Base-by-base conservation (phyloP, 2,329 filamentous ascomycete species). In the Plenodomus lindquistii region DNA sequence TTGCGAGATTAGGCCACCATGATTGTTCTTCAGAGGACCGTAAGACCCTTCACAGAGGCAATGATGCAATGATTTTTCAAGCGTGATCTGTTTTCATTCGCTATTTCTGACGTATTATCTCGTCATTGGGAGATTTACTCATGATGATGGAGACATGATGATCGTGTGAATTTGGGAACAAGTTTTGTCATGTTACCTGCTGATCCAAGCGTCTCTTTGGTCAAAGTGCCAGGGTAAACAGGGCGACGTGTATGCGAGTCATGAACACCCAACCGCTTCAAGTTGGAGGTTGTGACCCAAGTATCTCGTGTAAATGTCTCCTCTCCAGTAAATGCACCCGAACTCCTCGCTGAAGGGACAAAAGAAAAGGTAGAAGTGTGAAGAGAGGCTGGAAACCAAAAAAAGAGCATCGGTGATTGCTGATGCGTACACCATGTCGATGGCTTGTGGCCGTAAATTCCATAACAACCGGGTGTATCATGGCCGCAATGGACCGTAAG, bases 331-430 rank as follows among this genome's bases (percentile, higher is more conserved):
- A 21, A 56, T 62, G 31, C 59, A 50, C 40, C 42, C 52, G 48
- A 54, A 64, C 61, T 63, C 59, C 61, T 61, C 59, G 61, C 61
- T 62, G 48, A 54, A 57, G 39, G 46, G 36, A 47, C 20, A 48
- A 35, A 37, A 29, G 27, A 36, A 31, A 38, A 44, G 37, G 35
- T 47, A 19, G 47, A 40, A 43, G 36, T 47, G 31, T 45, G 56
- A 44, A 42, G 19, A 40, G 55, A 31, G 37, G 34, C 27, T 37
- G 8, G 35, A 18, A 49, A 40, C 47, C 41, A 18, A 42, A 48
- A 38, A 44, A 16, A 16, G n/a, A 24, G 21, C 41, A 22, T 19
- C 31, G 37, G 40, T 45, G 27, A 7, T 31, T 13, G 27, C 27
- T 31, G 27, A 31, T 15, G 27, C 27, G 15, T 15, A 31, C 27